These are phyloP conservation scores for Hypoxylon sp. DNA, from an alignment of 2,329 filamentous ascomycete species.

Conservation along the genomic window DNA sequence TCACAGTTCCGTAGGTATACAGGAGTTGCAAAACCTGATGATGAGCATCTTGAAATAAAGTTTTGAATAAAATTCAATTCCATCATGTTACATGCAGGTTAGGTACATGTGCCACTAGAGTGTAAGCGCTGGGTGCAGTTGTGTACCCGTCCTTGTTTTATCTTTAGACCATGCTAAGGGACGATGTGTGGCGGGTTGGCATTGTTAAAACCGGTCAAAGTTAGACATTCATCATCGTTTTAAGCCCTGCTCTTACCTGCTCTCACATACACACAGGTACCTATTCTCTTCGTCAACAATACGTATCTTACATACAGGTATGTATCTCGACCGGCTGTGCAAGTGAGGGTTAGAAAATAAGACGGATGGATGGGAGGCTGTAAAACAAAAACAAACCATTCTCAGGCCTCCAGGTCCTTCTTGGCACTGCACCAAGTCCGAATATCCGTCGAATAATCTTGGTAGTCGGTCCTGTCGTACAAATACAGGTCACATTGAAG, in stretches of 20 bases:
- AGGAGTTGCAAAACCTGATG: neutral
- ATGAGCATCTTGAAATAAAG: conserved; percentile 10
- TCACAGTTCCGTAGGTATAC: neutral
- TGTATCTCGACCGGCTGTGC: conserved; percentile 12
- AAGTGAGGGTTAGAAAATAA: conserved; percentile 8
- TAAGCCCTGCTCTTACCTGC: neutral
- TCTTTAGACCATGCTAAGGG: conserved; percentile 22
- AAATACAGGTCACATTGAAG: conserved; percentile 11
- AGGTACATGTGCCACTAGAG: conserved; percentile 1
- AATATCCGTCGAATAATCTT: conserved; percentile 18
- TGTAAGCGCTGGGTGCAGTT: conserved; percentile 15
- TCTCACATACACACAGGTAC: neutral
- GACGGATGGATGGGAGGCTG: conserved; percentile 5
- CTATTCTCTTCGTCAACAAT: neutral
- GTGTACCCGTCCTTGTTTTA: conserved; percentile 42
- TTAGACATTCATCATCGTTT: conserved; percentile 15
- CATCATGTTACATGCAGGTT: conserved; percentile 7
- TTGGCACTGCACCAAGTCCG: conserved; percentile 18
- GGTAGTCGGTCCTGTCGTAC: neutral
- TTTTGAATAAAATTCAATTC: conserved; percentile 11
- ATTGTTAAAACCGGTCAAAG: conserved; percentile 15
- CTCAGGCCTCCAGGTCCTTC: conserved; percentile 29
- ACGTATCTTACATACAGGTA: neutral
- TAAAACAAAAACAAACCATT: conserved; percentile 25
- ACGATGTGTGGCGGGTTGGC: conserved; percentile 22